Base-by-base conservation (phyloP, 768 basidiomycete genomes). In the Podaxis sp. region DNA sequence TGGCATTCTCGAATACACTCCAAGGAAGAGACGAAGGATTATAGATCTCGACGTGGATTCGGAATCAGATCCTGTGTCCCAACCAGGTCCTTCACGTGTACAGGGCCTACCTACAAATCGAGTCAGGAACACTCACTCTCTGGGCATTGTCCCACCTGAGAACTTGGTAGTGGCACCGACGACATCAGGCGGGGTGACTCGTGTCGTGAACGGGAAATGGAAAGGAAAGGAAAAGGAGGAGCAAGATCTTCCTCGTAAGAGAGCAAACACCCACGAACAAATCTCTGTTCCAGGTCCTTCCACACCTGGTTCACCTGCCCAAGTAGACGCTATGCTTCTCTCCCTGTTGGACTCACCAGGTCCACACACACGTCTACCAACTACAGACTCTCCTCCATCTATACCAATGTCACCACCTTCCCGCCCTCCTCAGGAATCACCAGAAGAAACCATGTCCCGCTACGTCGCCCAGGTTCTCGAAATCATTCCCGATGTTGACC, bases 401-500 rank as follows among this genome's bases (percentile, higher is more conserved):
- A 14, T 21, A 14, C 50, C 18, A 48, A 16, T 32, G 35, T 14
- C 46, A 27, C 55, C 59, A 16, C 37, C 35, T 9, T 44, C 61
- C 37, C 62, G 61, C n/a, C n/a, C n/a, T 3, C 57, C 59, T 28
- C 47, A 52, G 13, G 56, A 61, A 54, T 9, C 61, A 18, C 46
- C 46, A 13, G 38, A 51, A 42, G 67, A 71, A 48, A 60, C 63
- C n/a, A 48, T 54, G 35, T 62, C 67, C 46, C 9, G 50, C 35
- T 36, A 59, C 47, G 59, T 87, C 32, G 77, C 81, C 1, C 83
- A 77, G 44, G 77, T 90, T 32, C 74, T 88, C 38, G 88, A 90
- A 65, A 81, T 92, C 48, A 70, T 91, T 11, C 90, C 90, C 0
- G 88, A 91, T 64, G 87, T 90, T 23, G 77, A 81, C 21, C 83